These are phyloP conservation scores for Leccinum variicolor DNA, from an alignment of 768 basidiomycete genomes.

Conservation along the genomic window DNA sequence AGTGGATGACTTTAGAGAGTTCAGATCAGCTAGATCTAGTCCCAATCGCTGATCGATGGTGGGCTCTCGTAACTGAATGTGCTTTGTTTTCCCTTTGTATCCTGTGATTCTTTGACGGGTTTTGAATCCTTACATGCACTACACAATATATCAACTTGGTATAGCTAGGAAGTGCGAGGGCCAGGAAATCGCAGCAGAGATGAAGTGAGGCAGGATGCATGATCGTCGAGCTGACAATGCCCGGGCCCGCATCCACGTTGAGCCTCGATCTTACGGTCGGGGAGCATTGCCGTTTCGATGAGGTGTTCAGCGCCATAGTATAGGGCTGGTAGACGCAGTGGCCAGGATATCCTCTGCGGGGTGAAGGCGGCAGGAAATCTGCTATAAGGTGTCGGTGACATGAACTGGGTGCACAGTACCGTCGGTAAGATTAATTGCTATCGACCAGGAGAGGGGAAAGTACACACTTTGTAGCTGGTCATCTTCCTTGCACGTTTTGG, in stretches of 20 bases:
- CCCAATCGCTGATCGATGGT: too few species aligned
- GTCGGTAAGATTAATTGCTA: not conserved
- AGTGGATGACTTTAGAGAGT: not conserved
- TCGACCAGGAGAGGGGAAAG: not conserved
- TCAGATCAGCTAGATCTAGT: too few species aligned
- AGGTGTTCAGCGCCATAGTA: constrained; percentile 13
- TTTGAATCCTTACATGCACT: too few species aligned
- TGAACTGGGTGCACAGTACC: constrained; percentile 14
- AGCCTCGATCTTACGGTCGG: constrained; percentile 17
- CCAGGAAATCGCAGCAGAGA: too few species aligned
- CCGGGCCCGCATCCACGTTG: too few species aligned
- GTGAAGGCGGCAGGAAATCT: constrained; percentile 22
- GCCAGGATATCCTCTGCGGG: constrained; percentile 30
- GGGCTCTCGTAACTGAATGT: too few species aligned
- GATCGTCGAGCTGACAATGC: too few species aligned
- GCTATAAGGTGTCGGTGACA: constrained; percentile 12
- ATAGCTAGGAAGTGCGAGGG: too few species aligned
- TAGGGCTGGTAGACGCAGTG: constrained; percentile 3
- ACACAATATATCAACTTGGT: too few species aligned
- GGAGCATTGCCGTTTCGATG: constrained; percentile 23
- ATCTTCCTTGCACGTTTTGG: constrained; percentile 11
- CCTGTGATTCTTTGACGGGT: too few species aligned
- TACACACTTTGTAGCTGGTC: constrained; percentile 18
- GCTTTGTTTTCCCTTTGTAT: too few species aligned
- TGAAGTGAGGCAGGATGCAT: too few species aligned